phyloP scores from a whole-genome alignment of 2,329 filamentous ascomycete genomes.

The Sporothrix protearum region DNA sequence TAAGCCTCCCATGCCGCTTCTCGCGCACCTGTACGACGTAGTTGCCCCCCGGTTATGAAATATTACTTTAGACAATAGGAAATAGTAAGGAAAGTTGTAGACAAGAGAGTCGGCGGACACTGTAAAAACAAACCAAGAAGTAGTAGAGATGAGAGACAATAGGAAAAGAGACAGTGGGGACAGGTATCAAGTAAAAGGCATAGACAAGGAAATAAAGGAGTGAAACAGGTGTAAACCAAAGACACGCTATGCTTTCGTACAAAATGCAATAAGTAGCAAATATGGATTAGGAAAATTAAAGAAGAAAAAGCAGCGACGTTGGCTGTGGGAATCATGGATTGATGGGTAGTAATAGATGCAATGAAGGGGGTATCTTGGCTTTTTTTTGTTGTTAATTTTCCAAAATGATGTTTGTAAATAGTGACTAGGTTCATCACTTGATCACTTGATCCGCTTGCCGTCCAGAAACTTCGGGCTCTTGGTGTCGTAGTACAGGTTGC shows the following conservation, averaged over 20 bases:
- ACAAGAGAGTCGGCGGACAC: background rate
- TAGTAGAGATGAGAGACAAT: background rate
- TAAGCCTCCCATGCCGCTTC: background rate
- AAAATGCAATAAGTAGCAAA: slow-evolving; percentile 10
- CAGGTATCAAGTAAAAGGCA: slow-evolving; percentile 4
- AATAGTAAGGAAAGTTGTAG: slow-evolving; percentile 3
- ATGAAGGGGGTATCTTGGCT: background rate
- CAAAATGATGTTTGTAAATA: slow-evolving; percentile 6
- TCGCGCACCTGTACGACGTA: background rate
- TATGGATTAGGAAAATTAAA: too few relatives aligned
- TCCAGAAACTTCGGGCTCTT: slow-evolving; percentile 55
- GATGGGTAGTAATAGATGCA: background rate
- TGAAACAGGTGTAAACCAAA: background rate
- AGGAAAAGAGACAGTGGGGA: background rate
- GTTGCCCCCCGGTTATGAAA: background rate
- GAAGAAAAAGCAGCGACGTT: background rate
- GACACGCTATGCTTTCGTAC: slow-evolving; percentile 28
- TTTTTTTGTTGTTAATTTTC: background rate
- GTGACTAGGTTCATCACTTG: too few relatives aligned
- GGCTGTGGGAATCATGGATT: slow-evolving; percentile 13
- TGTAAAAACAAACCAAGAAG: background rate
- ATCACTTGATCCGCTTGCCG: slow-evolving; percentile 46
- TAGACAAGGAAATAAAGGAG: background rate
- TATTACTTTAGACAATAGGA: slow-evolving; percentile 18
- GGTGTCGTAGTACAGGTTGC: slow-evolving; percentile 49